A percentile compares a stretch with the other conserved stretches of the same genome.
Evolutionary conservation across 257 asterid genomes (phyloP).

Genomic region (Nyctanthes arbortristis): DNA sequence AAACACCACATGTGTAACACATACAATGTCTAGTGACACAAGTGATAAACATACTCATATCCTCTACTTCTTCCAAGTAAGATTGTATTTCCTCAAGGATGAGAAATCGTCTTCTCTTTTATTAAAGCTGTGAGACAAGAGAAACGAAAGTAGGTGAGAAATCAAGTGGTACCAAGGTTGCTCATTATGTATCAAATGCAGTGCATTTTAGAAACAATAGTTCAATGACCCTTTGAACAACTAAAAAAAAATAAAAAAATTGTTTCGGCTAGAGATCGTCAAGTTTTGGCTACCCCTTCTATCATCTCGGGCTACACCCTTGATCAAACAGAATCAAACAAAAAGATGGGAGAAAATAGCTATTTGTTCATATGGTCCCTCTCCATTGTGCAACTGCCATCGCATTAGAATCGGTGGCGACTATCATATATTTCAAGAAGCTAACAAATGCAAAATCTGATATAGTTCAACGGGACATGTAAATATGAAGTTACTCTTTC

Average conservation of each 20-base stretch:
- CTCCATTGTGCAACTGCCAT: not conserved
- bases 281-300: too few relatives aligned
- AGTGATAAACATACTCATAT: slow-evolving; percentile 70
- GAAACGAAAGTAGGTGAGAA: not conserved
- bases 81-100: slow-evolving; percentile 76
- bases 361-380: not conserved
- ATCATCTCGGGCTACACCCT: too few relatives aligned
- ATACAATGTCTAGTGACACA: not conserved
- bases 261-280: too few relatives aligned
- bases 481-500: not conserved
- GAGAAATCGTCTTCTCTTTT: slow-evolving; percentile 87
- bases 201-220: too few relatives aligned
- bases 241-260: too few relatives aligned
- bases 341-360: not conserved
- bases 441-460: not conserved
- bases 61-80: slow-evolving; percentile 97
- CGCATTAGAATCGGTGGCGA: not conserved
- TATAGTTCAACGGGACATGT: not conserved
- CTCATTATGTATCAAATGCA: not conserved
- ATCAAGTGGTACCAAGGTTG: not conserved
- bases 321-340: too few relatives aligned
- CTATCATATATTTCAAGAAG: not conserved
- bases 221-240: too few relatives aligned
- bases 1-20: slow-evolving; percentile 7
- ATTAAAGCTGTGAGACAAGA: slow-evolving; percentile 52